Base-by-base conservation (phyloP, 441 rosid species). In the Croton laevigatus region DNA sequence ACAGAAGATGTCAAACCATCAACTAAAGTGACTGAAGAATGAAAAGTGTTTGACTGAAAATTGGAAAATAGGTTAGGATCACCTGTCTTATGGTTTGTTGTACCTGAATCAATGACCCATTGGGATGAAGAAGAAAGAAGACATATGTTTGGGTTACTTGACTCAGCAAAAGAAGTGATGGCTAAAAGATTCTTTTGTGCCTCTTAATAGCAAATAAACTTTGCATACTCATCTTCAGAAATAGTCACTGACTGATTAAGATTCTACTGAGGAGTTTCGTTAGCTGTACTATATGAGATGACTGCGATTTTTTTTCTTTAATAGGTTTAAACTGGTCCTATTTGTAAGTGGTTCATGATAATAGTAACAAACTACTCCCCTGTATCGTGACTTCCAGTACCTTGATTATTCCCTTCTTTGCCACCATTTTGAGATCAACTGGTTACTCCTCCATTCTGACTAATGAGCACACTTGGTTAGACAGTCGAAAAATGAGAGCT, bases 131-230 rank as follows among this genome's bases (percentile, higher is more conserved):
- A 46, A 37, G 19, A 10, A 12, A 36, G 13, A 22, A 70, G 67
- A 22, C 37, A 61, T 36, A 14, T 60, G 42, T 58, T 14, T n/a
- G 55, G 54, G n/a, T 51, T 61, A 48, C 73, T 23, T 61, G 23
- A 62, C 37, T 49, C 3, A 8, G 16, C 16, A 4, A 36, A 32
- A 1, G 51, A 6, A 34, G 36, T 17, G 8, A 59, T 32, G 19
- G 60, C 8, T 19, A 49, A 2, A 6, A n/a, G 59, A 20, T n/a
- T n/a, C 36, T 60, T 32, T 42, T 48, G 6, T 6, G 49, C 40
- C 11, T 46, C 48, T 8, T 45, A 32, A 23, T 44, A 59, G 2
- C 16, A 14, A 7, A 14, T 8, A 14, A 57, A n/a, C 11, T 36
- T 22, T 3, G 49, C 14, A 61, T 27, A 22, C 12, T 60, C 67